Evolutionary conservation across 768 basidiomycete genomes (phyloP), one percentile per base, ranked within the genome.

Genomic region (Mycena galopus): DNA sequence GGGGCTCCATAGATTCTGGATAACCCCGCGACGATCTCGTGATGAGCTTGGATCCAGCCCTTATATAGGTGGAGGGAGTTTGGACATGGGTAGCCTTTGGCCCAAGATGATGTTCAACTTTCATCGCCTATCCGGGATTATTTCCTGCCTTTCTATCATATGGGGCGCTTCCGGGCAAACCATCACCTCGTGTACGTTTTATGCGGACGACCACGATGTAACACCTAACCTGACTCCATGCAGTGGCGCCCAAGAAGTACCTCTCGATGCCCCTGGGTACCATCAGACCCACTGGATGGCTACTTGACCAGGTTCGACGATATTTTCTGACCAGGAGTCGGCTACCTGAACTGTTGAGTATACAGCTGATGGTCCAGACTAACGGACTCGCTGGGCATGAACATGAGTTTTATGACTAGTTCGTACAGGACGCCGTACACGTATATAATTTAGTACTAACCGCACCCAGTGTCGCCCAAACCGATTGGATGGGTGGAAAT

Each of bases 351-450:
- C 37, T 25, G 33, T 33, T 12, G 62, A 32, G n/a, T 47, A 47
- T n/a, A 3, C 55, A 86, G 86, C 77, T 86, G n/a, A 78, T 77
- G 53, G 84, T 86, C 42, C 86, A 86, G 64, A 84, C 82, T 0
- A 82, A 85, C 71, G 85, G 86, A 17, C 78, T 86, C 17, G 84
- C 86, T 0, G 86, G 86, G 3, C 84, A 86, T 65, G 78, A 83
- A 65, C 85, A 86, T 64, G 84, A 86, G 72, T 86, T 86, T 68
- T 86, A 85, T 68, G 63, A 80, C 67, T 84, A 84, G 84, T 84
- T 67, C 11, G 80, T 73, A 35, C 14, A 16, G 30, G 57, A 58
- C 2, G 16, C 32, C 5, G 14, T 6, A 23, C n/a, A n/a, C n/a
- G n/a, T 12, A 58, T 21, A 23, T 7, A 27, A 32, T n/a, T 17